Percentiles rank a stretch among this genome's conserved stretches.
These are phyloP conservation scores for Gossypioides kirkii DNA, from an alignment of 345 rosid genomes.

Conservation along the genomic window DNA sequence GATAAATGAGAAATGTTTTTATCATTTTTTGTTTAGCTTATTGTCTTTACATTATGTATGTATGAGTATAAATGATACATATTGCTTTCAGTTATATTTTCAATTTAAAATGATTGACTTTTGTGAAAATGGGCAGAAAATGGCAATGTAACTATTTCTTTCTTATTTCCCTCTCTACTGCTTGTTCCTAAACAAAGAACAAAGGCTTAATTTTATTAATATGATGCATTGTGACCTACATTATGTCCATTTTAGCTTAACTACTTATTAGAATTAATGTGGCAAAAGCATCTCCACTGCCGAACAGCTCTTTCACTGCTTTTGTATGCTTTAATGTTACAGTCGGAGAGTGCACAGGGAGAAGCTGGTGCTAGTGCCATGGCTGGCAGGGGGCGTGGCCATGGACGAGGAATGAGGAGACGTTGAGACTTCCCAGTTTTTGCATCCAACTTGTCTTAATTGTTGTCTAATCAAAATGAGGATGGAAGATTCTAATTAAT, in stretches of 20 bases:
- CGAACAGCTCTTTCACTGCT: background rate
- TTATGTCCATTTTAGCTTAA: background rate
- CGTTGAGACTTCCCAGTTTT: constrained; percentile 17
- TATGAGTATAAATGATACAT: no score
- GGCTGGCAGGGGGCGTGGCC: constrained; percentile 85
- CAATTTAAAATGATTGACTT: no score
- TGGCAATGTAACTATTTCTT: background rate
- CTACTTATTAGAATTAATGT: background rate
- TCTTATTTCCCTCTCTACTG: background rate
- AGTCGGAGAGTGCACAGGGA: constrained; percentile 99
- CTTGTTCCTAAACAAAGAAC: background rate
- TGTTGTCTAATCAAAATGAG: no score
- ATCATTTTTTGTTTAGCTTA: no score
- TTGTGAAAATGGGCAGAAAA: no score
- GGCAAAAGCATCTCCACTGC: background rate
- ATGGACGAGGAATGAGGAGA: constrained; percentile 96
- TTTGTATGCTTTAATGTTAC: constrained; percentile 18
- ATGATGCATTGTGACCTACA: background rate
- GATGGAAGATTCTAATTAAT: no score
- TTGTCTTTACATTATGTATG: no score
- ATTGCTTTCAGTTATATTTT: no score
- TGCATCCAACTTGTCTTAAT: no score
- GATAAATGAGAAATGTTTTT: no score
- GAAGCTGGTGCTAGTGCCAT: constrained; percentile 83
- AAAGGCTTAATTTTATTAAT: background rate